Evolutionary conservation across 495 filamentous ascomycete genomes (phyloP), one percentile per base, ranked within the genome.

Genomic region (Xylaria intraflava): DNA sequence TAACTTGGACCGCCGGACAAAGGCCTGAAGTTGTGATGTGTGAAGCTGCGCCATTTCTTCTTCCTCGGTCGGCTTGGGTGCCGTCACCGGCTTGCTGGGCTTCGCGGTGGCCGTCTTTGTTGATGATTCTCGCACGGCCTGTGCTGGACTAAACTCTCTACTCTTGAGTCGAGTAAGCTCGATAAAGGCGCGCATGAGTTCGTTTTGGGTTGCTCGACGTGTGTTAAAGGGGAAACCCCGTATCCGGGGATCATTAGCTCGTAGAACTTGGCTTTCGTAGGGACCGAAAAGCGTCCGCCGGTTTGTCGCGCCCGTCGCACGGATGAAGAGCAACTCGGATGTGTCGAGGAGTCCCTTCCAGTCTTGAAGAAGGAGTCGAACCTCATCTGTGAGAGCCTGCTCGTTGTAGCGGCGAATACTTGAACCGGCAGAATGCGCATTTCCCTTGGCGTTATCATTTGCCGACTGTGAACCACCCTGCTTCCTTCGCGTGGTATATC

Each of bases 381-480:
- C 84, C 58, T 98, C 93, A 23, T 85, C 84, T 16, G 82, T 85
- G 19, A 97, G 72, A 1, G 88, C 89, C 45, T 84, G 84, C 70
- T 98, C 93, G 65, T 98, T 98, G 69, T 96, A 95, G 20, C 93
- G 82, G 72, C 93, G 83, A 36, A 98, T 67, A 27, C 83, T 86
- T 2, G 94, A 85, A 64, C 93, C 93, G 17, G 93, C 94, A 1
- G 94, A 97, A 67, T 98, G 89, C 6, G 93, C 93, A 24, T 85
- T 83, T 4, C 93, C 92, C 62, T 95, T 96, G 3, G 90, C 82
- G 31, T 85, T 81, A 65, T 98, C 93, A 65, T 87, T 97, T 23
- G 93, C 84, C 6, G 90, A 92, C 68, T 98, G 93, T 29, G 90
- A 82, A 12, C 93, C 93, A 72, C 93, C 93, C 69, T 98, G 93